Evolutionary conservation across 192 early-diverging fungal genomes (phyloP).

Genomic region (Polychytrium aggregatum): DNA sequence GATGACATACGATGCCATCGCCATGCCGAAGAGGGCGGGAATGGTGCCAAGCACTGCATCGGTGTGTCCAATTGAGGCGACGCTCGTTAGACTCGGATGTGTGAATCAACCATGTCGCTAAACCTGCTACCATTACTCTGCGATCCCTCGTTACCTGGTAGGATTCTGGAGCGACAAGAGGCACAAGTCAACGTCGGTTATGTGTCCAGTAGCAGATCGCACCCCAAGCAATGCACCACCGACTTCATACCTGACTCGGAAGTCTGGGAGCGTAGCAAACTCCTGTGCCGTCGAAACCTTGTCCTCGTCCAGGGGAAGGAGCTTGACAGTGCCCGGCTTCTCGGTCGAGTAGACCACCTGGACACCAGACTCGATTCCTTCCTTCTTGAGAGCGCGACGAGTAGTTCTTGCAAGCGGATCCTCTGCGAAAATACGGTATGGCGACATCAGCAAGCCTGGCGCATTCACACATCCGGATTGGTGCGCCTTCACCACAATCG

Average conservation of each 20-base stretch:
- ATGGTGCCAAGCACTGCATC: conserved; percentile 60
- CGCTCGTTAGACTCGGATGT: no score
- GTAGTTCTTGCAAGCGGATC: conserved; percentile 87
- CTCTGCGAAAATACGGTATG: conserved; percentile 37
- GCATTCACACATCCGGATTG: no score
- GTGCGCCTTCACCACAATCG: no score
- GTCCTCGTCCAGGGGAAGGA: conserved; percentile 80
- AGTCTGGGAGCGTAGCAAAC: conserved; percentile 85
- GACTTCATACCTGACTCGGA: conserved; percentile 52
- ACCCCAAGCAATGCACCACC: conserved; percentile 41
- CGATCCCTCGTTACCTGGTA: no score
- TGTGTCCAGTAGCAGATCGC: no score
- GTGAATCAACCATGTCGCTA: no score
- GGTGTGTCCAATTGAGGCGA: no score
- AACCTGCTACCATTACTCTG: no score
- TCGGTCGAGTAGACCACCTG: conserved; percentile 93
- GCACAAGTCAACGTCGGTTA: no score
- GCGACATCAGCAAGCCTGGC: no score
- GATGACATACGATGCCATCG: conserved; percentile 80
- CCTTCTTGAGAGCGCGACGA: conserved; percentile 56
- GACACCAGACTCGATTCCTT: conserved; percentile 66
- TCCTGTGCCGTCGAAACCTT: conserved; percentile 75
- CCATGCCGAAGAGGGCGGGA: conserved; percentile 89
- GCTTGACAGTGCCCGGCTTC: conserved; percentile 80
- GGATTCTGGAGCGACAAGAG: conserved; percentile 1